Evolutionary conservation across 116 monocot genomes (phyloP).

Genomic region (Iris pallida): DNA sequence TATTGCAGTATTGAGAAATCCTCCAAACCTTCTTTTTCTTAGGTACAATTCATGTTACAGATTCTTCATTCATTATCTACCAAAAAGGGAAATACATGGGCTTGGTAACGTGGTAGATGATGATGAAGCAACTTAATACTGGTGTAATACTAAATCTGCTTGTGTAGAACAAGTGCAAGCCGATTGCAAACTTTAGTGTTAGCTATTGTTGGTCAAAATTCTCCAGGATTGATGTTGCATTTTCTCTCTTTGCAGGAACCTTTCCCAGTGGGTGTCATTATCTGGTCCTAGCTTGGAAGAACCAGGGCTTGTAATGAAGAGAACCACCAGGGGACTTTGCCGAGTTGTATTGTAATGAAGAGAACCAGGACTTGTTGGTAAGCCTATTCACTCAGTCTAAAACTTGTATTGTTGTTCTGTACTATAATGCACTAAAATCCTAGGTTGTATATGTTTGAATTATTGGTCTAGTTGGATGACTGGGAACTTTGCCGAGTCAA

Average conservation of each 20-base stretch:
- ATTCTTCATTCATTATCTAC: not conserved
- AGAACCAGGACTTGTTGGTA: too few species aligned
- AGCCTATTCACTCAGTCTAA: too few species aligned
- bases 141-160: not conserved
- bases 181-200: too few species aligned
- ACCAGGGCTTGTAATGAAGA: conserved; percentile 38
- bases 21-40: too few species aligned
- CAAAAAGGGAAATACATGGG: not conserved
- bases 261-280: conserved; percentile 67
- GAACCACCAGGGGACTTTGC: conserved; percentile 30
- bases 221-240: not conserved
- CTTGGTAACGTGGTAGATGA: not conserved
- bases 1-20: too few species aligned
- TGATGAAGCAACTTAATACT: not conserved
- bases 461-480: too few species aligned
- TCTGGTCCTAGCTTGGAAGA: conserved; percentile 63
- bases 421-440: too few species aligned
- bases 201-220: not conserved
- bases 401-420: too few species aligned
- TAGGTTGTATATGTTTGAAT: too few species aligned
- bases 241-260: conserved; percentile 51
- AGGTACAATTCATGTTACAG: too few species aligned
- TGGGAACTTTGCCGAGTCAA: too few species aligned
- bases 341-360: too few species aligned
- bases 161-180: not conserved